Percentiles rank a stretch among this genome's conserved stretches.
Evolutionary conservation across 2,329 filamentous ascomycete genomes (phyloP).

Genomic region (Pestalotiopsis fici): DNA sequence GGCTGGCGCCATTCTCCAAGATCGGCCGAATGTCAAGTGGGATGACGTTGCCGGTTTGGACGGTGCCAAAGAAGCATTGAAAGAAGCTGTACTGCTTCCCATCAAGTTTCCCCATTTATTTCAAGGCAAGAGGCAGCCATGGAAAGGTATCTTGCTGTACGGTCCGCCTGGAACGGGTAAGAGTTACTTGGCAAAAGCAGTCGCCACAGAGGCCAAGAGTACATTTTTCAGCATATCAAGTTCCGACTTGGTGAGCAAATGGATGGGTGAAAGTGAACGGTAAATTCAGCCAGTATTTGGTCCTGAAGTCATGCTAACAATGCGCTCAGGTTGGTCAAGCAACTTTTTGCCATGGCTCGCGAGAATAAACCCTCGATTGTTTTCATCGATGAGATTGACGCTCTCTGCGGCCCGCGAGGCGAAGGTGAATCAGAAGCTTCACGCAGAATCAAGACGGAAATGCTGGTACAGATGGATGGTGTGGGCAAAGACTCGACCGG

Average conservation of each 20-base stretch:
- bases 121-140: slow-evolving; percentile 92
- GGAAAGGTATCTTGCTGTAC: slow-evolving; percentile 97
- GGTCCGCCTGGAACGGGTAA: slow-evolving; percentile 97
- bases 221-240: slow-evolving; percentile 99
- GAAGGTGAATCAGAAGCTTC: slow-evolving; percentile 98
- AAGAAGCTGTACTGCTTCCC: slow-evolving; percentile 95
- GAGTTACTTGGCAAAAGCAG: slow-evolving; percentile 94
- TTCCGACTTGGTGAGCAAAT: slow-evolving; percentile 96
- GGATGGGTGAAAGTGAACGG: slow-evolving; percentile 99
- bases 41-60: slow-evolving; percentile 97
- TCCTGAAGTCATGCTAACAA: neutral
- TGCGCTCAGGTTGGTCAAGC: slow-evolving; percentile 77
- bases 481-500: slow-evolving; percentile 94
- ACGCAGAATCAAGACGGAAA: slow-evolving; percentile 95
- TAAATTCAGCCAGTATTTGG: slow-evolving; percentile 39
- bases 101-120: slow-evolving; percentile 99
- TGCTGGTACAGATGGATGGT: slow-evolving; percentile 98
- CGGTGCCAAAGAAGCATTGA: slow-evolving; percentile 91
- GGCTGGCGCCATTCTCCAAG: slow-evolving; percentile 87
- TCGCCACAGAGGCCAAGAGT: slow-evolving; percentile 97
- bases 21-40: slow-evolving; percentile 96
- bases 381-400: slow-evolving; percentile 98
- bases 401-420: slow-evolving; percentile 85
- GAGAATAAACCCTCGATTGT: slow-evolving; percentile 98
- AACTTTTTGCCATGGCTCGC: slow-evolving; percentile 95